phyloP scores from a whole-genome alignment of 257 asterid species.

The Jaltomata sinuosa region DNA sequence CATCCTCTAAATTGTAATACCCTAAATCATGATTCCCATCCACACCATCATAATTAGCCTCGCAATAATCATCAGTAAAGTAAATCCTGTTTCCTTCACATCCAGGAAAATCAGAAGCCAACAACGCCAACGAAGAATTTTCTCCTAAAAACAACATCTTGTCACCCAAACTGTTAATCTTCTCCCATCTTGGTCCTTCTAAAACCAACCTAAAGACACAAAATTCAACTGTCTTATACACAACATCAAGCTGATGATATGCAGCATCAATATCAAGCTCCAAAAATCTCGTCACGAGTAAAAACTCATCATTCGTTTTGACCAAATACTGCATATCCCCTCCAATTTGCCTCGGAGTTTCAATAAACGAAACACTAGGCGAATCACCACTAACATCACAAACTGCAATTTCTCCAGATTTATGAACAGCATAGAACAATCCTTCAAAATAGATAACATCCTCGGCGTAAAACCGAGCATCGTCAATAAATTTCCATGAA shows the following conservation, averaged over 20 bases:
- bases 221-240: constrained; percentile 49
- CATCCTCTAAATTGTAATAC: constrained; percentile 49
- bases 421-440: constrained; percentile 44
- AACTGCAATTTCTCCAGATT: constrained; percentile 42
- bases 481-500: constrained; percentile 45
- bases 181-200: constrained; percentile 39
- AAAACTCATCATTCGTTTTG: constrained; percentile 49
- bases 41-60: constrained; percentile 32
- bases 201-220: constrained; percentile 40
- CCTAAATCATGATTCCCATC: constrained; percentile 65
- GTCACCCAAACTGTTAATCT: constrained; percentile 37
- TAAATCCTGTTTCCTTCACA: constrained; percentile 61
- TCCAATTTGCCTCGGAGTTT: constrained; percentile 16
- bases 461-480: constrained; percentile 36
- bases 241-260: constrained; percentile 13
- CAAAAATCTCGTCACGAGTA: constrained; percentile 46
- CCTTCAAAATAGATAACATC: constrained; percentile 48
- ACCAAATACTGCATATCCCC: constrained; percentile 79
- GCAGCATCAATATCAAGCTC: constrained; percentile 39
- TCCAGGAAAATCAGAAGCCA: constrained; percentile 47
- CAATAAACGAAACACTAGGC: constrained; percentile 28
- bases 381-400: constrained; percentile 31
- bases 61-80: constrained; percentile 64
- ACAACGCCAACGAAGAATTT: constrained; percentile 52
- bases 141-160: constrained; percentile 59